phyloP scores from a whole-genome alignment of 2,329 filamentous ascomycete genomes.

The Coleophoma eucalyptorum region DNA sequence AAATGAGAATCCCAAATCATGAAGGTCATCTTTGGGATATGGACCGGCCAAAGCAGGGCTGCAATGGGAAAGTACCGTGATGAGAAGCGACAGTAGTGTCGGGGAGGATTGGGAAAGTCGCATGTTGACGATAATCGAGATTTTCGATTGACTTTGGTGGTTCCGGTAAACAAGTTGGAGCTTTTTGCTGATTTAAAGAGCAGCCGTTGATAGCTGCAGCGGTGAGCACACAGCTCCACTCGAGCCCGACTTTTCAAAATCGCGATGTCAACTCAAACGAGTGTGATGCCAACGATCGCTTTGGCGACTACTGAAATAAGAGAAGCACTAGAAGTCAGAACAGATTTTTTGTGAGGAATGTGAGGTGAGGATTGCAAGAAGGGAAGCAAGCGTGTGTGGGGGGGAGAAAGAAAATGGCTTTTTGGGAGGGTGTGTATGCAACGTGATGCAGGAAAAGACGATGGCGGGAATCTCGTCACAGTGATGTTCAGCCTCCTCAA shows the following conservation, averaged over 20 bases:
- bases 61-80: constrained; percentile 34
- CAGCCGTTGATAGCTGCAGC: constrained; percentile 4
- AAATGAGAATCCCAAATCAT: constrained; percentile 43
- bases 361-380: constrained; percentile 12
- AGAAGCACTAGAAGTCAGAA: constrained; percentile 8
- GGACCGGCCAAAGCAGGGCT: constrained; percentile 39
- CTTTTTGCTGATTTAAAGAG: not conserved
- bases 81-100: constrained; percentile 28
- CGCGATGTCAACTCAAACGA: constrained; percentile 11
- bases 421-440: not conserved
- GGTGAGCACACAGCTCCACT: constrained; percentile 9
- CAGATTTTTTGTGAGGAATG: constrained; percentile 5
- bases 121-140: constrained; percentile 27
- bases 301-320: not conserved
- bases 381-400: constrained; percentile 1
- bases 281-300: constrained; percentile 7
- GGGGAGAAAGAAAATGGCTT: not conserved
- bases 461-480: not conserved
- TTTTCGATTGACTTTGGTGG: constrained; percentile 5
- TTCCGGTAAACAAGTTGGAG: constrained; percentile 1
- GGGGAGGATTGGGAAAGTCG: constrained; percentile 25
- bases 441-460: not conserved
- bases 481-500: not conserved
- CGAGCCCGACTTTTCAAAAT: not conserved
- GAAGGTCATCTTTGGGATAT: constrained; percentile 44